A percentile compares a stretch with the other conserved stretches of the same genome.
phyloP scores from a whole-genome alignment of 1,139 yeast genomes.

The Hansenula sp. region DNA sequence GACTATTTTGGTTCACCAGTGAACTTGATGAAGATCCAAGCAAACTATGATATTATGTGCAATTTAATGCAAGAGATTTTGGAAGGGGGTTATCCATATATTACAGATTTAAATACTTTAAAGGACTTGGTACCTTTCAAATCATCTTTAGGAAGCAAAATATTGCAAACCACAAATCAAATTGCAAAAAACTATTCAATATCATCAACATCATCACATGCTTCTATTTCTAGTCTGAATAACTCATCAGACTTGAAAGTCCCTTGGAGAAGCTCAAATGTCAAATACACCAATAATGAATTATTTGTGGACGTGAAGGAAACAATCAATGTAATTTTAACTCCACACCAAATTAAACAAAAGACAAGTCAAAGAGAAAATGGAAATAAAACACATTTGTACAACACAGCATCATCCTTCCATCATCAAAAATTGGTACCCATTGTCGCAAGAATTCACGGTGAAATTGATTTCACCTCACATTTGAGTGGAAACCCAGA shows the following conservation, averaged over 20 bases:
- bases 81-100: slow-evolving; percentile 71
- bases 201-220: slow-evolving; percentile 9
- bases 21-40: slow-evolving; percentile 52
- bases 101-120: slow-evolving; percentile 68
- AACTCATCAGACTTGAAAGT: slow-evolving; percentile 26
- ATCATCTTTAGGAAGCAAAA: slow-evolving; percentile 34
- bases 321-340: slow-evolving; percentile 38
- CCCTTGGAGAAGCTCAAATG: slow-evolving; percentile 20
- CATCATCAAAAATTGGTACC: slow-evolving; percentile 44
- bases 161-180: slow-evolving; percentile 34
- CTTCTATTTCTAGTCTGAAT: not conserved
- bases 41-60: slow-evolving; percentile 62
- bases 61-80: slow-evolving; percentile 63
- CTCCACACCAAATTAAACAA: slow-evolving; percentile 9
- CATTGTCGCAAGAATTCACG: slow-evolving; percentile 40
- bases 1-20: slow-evolving; percentile 60
- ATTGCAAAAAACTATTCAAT: slow-evolving; percentile 21
- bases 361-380: slow-evolving; percentile 11
- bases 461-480: slow-evolving; percentile 59
- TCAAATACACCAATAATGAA: slow-evolving; percentile 25
- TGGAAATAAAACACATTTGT: slow-evolving; percentile 12
- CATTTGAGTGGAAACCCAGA: slow-evolving; percentile 75
- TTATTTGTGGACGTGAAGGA: slow-evolving; percentile 38
- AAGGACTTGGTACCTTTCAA: slow-evolving; percentile 66
- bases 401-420: slow-evolving; percentile 36